A percentile compares a stretch with the other conserved stretches of the same genome.
Conservation (phyloP, 129 eudicot genomes). For the Deinandra increscens region DNA sequence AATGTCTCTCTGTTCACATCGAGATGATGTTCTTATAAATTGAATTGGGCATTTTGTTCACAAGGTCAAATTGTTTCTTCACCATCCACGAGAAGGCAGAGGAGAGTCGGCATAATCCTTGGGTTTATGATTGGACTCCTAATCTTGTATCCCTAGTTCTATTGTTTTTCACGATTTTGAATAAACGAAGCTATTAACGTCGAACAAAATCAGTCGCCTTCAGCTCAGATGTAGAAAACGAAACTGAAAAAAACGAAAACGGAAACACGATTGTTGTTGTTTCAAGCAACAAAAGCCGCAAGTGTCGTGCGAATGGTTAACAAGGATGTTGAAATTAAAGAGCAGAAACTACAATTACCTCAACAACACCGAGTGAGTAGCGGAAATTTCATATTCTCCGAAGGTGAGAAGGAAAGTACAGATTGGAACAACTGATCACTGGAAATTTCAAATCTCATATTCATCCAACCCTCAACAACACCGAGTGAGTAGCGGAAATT, state of each 20-base stretch:
- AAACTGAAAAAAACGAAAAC: too few relatives aligned
- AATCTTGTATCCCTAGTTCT: slow-evolving; percentile 42
- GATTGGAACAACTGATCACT: too few relatives aligned
- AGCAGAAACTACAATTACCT: too few relatives aligned
- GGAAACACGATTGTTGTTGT: slow-evolving; percentile 13
- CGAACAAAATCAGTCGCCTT: slow-evolving; percentile 16
- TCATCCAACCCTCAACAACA: slow-evolving; percentile 26
- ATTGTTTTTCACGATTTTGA: slow-evolving; percentile 38
- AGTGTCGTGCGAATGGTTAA: slow-evolving; percentile 16
- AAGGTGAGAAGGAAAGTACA: too few relatives aligned
- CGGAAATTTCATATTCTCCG: too few relatives aligned
- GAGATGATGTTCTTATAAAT: too few relatives aligned
- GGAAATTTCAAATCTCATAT: too few relatives aligned
- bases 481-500: slow-evolving; percentile 48
- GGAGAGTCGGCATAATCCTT: slow-evolving; percentile 42
- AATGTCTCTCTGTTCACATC: too few relatives aligned
- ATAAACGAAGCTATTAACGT: slow-evolving; percentile 27
- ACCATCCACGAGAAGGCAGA: slow-evolving; percentile 37
- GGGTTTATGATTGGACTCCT: slow-evolving; percentile 51
- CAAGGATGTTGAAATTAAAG: slow-evolving; percentile 31
- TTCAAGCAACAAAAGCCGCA: slow-evolving; percentile 18
- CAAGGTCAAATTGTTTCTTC: slow-evolving; percentile 45
- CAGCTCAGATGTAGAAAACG: slow-evolving; percentile 22
- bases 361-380: too few relatives aligned
- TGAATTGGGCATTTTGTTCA: too few relatives aligned